Conservation (phyloP, 2,329 filamentous ascomycete species). For the Fusarium citri region DNA sequence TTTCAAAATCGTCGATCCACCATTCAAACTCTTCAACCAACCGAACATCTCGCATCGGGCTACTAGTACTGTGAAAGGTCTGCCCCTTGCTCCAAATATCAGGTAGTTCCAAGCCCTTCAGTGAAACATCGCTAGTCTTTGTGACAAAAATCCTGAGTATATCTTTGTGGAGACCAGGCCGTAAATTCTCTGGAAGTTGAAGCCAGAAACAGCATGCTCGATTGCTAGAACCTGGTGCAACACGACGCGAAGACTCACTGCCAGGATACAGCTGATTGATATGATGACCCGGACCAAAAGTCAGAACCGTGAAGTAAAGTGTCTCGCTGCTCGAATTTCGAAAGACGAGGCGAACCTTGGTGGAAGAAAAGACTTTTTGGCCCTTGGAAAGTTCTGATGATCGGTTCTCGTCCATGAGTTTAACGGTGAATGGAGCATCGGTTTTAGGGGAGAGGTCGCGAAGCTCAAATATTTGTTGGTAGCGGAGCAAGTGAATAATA, state of each 20-base stretch:
- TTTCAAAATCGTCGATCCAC: slow-evolving; percentile 4
- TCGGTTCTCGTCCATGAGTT: not conserved
- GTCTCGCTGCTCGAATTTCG: not conserved
- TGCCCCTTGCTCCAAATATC: not conserved
- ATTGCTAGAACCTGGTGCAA: not conserved
- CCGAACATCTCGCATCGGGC: not conserved
- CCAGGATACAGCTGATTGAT: not conserved
- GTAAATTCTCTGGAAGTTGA: not conserved
- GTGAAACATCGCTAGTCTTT: not conserved
- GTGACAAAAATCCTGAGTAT: not conserved
- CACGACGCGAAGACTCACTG: not conserved
- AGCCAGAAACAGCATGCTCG: not conserved
- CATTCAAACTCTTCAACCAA: not conserved
- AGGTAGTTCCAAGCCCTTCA: not conserved
- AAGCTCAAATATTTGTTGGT: not conserved
- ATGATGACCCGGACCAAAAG: not conserved
- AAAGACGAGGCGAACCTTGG: not conserved
- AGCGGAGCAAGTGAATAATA: not conserved
- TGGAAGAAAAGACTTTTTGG: not conserved
- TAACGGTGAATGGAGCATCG: not conserved
- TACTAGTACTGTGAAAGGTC: not conserved
- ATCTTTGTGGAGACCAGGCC: not conserved
- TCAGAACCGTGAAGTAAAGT: not conserved
- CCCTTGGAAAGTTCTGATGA: not conserved
- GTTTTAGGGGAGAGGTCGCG: not conserved